These are phyloP conservation scores for Creolimax fragrantissima DNA, from an alignment of 78 protist species.

Conservation along the genomic window DNA sequence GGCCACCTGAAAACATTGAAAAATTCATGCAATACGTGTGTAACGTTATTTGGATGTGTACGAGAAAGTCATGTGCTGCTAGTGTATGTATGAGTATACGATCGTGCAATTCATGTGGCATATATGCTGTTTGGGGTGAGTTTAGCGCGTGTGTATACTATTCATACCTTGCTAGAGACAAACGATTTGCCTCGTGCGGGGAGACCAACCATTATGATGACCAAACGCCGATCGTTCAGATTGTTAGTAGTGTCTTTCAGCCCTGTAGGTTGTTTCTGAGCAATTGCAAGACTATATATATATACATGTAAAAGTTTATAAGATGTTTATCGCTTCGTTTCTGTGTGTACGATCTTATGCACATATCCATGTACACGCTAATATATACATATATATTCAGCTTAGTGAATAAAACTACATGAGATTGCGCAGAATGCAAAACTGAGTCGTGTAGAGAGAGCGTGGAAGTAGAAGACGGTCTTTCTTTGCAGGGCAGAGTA, in stretches of 20 bases:
- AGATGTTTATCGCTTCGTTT: no score
- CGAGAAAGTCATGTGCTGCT: not conserved
- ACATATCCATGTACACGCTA: not conserved
- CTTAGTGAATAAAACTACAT: not conserved
- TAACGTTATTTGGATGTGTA: not conserved
- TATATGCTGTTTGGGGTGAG: no score
- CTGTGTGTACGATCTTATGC: not conserved
- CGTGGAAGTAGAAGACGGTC: no score
- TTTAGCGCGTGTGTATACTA: no score
- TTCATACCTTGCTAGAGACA: not conserved
- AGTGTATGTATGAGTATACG: not conserved
- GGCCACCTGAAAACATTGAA: conserved; percentile 27
- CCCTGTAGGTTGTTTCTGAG: no score
- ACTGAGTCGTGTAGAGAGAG: no score
- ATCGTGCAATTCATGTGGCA: not conserved
- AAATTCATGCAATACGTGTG: conserved; percentile 6
- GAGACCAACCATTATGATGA: conserved; percentile 67
- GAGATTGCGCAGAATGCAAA: no score
- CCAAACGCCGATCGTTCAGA: conserved; percentile 30
- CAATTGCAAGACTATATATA: not conserved
- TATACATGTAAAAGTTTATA: not conserved
- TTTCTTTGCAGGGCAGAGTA: no score
- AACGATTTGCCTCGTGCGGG: conserved; percentile 74
- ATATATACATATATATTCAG: not conserved
- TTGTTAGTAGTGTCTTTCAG: no score